phyloP scores from a whole-genome alignment of 2,329 filamentous ascomycete genomes.

The Arachnomyces sp. region DNA sequence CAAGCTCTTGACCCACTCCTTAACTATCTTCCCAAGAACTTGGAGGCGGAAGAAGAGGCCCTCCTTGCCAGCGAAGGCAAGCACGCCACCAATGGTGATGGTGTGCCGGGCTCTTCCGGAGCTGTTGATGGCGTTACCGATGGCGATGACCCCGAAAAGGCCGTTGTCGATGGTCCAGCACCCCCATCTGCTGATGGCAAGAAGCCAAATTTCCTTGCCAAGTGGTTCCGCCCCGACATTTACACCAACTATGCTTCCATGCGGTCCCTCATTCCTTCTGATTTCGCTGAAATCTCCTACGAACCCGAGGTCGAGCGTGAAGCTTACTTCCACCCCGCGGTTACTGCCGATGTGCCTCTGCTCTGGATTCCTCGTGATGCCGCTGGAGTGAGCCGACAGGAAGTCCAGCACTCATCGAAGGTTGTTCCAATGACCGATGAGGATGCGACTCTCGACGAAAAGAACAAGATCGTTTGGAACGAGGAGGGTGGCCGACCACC shows the following conservation, averaged over 20 bases:
- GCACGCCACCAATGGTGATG: slow-evolving; percentile 12
- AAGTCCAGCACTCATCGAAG: slow-evolving; percentile 63
- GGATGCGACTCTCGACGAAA: slow-evolving; percentile 62
- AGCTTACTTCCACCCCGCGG: slow-evolving; percentile 67
- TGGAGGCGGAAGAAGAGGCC: slow-evolving; percentile 51
- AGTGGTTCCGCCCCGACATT: slow-evolving; percentile 69
- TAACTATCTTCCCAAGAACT: slow-evolving; percentile 70
- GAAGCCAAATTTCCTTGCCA: slow-evolving; percentile 29
- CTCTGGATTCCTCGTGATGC: slow-evolving; percentile 81
- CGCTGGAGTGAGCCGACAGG: slow-evolving; percentile 67
- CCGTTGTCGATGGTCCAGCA: slow-evolving; percentile 18
- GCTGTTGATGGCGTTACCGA: slow-evolving; percentile 25
- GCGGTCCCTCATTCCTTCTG: slow-evolving; percentile 59
- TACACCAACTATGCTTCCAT: slow-evolving; percentile 66
- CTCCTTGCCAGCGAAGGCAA: slow-evolving; percentile 18
- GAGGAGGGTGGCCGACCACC: slow-evolving; percentile 49
- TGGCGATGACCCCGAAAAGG: slow-evolving; percentile 25
- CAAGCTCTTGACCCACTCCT: slow-evolving; percentile 68
- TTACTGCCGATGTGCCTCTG: slow-evolving; percentile 55
- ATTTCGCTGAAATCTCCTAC: slow-evolving; percentile 52
- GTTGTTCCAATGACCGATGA: slow-evolving; percentile 76
- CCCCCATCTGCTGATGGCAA: slow-evolving; percentile 20
- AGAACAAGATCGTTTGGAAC: slow-evolving; percentile 58
- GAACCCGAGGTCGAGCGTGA: slow-evolving; percentile 53
- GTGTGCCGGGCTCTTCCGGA: slow-evolving; percentile 18